Base-by-base conservation (phyloP, 257 asterid species). In the Ocimum tenuiflorum region DNA sequence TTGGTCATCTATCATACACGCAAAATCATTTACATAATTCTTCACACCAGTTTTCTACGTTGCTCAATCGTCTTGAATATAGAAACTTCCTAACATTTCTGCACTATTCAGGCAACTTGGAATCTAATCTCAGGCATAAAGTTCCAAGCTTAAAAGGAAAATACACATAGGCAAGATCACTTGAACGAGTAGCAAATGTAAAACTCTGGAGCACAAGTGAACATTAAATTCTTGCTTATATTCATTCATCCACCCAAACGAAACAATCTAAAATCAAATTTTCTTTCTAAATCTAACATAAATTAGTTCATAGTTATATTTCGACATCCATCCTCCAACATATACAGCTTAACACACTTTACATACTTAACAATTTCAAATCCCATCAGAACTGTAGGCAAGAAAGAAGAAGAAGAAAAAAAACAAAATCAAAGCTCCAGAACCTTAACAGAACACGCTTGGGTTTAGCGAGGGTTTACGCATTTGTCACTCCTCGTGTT, bases 391-490 rank as follows among this genome's bases (percentile, higher is more conserved):
- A 10, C 3, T 8, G 0, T 8, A 11, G 10, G 10, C 9, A 35
- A 38, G 6, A 10, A 49, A 2, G 1, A 10, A 50, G 20, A 3
- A 8, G n/a, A n/a, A n/a, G n/a, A n/a, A n/a, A n/a, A 0, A 3
- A 12, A 51, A 23, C 3, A 22, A 51, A 22, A 51, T 53, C 47
- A 36, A 41, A 72, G 60, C 39, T 24, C 33, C 60, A 31, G 9
- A 27, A 45, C 52, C 31, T 17, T 14, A 45, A 9, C 8, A 31
- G 11, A 56, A 24, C 50, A 27, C 19, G 11, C 2, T 17, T 10
- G 35, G 55, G 43, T 54, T 54, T 54, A 41, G 47, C 43, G 18
- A 17, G 56, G 75, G 69, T 70, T 70, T 60, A 29, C 20, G 24
- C 65, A 52, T 62, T 42, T 29, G 12, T 0, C 15, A 58, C 19